These are phyloP conservation scores for Furcasterigmium sp. DNA, from an alignment of 2,329 filamentous ascomycete genomes.

Conservation along the genomic window DNA sequence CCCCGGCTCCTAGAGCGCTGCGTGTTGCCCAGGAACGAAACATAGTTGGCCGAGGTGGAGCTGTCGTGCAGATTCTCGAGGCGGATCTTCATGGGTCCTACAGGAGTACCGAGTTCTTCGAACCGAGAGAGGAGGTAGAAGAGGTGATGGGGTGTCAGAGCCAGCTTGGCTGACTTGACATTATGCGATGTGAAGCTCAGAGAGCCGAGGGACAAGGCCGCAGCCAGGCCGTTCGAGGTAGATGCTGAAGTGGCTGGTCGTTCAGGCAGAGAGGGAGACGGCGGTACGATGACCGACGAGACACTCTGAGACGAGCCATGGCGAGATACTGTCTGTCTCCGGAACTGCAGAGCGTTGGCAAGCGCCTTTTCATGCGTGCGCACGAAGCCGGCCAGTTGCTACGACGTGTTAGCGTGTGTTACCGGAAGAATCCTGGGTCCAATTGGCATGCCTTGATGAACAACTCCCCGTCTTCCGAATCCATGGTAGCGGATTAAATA, in stretches of 20 bases:
- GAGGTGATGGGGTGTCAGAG: slow-evolving; percentile 90
- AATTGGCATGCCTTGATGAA: slow-evolving; percentile 88
- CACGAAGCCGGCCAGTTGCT: slow-evolving; percentile 96
- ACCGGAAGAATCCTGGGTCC: slow-evolving; percentile 91
- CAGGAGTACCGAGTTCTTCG: slow-evolving; percentile 83
- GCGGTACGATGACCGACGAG: slow-evolving; percentile 50
- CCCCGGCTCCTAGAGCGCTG: slow-evolving; percentile 73
- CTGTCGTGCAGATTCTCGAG: slow-evolving; percentile 92
- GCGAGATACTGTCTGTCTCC: slow-evolving; percentile 63
- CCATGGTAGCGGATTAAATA: slow-evolving; percentile 56
- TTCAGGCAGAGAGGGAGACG: slow-evolving; percentile 49
- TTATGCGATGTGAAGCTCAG: slow-evolving; percentile 79
- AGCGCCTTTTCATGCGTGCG: slow-evolving; percentile 96
- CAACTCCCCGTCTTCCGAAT: slow-evolving; percentile 83
- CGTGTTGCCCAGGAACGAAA: slow-evolving; percentile 85
- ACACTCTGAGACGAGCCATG: slow-evolving; percentile 65
- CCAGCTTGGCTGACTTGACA: slow-evolving; percentile 85
- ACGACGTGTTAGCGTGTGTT: slow-evolving; percentile 83
- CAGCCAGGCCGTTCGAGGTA: slow-evolving; percentile 70
- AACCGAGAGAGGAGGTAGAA: slow-evolving; percentile 96
- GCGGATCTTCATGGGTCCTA: slow-evolving; percentile 94
- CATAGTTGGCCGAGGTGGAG: slow-evolving; percentile 82
- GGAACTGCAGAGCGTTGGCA: slow-evolving; percentile 88
- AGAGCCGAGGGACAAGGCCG: slow-evolving; percentile 80
- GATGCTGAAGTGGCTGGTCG: slow-evolving; percentile 62